Conservation (phyloP, 2,329 filamentous ascomycete species). For the Nothomitra cinnamomea region DNA sequence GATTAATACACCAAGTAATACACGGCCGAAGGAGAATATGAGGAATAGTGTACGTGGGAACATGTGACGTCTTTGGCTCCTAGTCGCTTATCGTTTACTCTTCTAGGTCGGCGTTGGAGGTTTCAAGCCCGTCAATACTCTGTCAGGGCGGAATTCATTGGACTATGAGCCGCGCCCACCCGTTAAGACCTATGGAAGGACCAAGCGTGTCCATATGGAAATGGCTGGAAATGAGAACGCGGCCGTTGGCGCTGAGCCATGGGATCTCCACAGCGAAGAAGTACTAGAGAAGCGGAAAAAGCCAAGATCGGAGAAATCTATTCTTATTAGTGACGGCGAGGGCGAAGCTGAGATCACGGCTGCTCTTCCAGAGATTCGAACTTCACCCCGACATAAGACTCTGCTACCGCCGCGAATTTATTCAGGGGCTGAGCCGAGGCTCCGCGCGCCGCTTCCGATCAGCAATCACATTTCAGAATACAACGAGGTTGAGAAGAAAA, state of each 20-base stretch:
- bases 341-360: not conserved
- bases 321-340: not conserved
- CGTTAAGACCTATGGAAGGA: not conserved
- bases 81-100: not conserved
- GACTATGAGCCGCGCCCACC: not conserved
- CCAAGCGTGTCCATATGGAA: not conserved
- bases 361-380: too few relatives aligned
- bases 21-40: not conserved
- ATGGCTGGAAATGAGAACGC: not conserved
- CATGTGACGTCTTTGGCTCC: not conserved
- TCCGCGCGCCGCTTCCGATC: not conserved
- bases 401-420: not conserved
- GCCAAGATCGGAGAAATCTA: not conserved
- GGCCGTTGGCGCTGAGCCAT: not conserved
- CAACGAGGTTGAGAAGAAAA: not conserved
- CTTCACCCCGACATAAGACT: not conserved
- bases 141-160: not conserved
- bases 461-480: not conserved
- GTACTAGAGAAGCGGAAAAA: not conserved
- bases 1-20: not conserved
- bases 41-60: not conserved
- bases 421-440: not conserved
- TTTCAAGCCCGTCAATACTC: not conserved
- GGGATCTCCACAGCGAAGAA: not conserved
- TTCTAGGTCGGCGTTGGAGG: not conserved